A percentile compares a stretch with the other conserved stretches of the same genome.
phyloP scores from a whole-genome alignment of 2,329 filamentous ascomycete species.

The Diaporthe capsici region DNA sequence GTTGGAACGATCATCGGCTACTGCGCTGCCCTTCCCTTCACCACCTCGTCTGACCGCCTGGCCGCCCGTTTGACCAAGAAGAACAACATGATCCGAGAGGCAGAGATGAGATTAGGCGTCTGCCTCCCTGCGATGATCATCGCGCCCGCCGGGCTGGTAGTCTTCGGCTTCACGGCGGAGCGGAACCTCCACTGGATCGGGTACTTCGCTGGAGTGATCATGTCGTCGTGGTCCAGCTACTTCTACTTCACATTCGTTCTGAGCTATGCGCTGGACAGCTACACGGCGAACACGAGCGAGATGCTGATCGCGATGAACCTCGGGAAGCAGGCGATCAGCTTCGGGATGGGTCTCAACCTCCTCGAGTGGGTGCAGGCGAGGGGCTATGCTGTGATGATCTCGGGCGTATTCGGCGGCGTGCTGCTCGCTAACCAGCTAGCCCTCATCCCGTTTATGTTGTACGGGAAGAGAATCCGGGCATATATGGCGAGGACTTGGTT shows the following conservation, averaged over 20 bases:
- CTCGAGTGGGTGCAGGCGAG: slow-evolving; percentile 63
- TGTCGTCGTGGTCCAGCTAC: slow-evolving; percentile 64
- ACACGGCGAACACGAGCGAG: slow-evolving; percentile 71
- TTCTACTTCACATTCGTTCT: slow-evolving; percentile 72
- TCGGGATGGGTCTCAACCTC: slow-evolving; percentile 65
- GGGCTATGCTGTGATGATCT: slow-evolving; percentile 67
- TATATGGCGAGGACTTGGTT: slow-evolving; percentile 63
- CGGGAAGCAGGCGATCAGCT: slow-evolving; percentile 70
- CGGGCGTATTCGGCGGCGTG: slow-evolving; percentile 63
- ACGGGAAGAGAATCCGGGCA: slow-evolving; percentile 63
- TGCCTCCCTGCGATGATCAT: slow-evolving; percentile 55
- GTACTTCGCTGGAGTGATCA: slow-evolving; percentile 64
- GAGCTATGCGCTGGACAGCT: slow-evolving; percentile 72
- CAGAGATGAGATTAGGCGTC: slow-evolving; percentile 61
- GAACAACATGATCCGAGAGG: slow-evolving; percentile 62
- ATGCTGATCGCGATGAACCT: slow-evolving; percentile 73
- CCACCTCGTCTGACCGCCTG: slow-evolving; percentile 57
- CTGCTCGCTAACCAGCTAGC: slow-evolving; percentile 64
- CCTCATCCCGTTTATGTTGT: slow-evolving; percentile 64
- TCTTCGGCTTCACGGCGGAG: slow-evolving; percentile 58
- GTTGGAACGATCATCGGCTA: slow-evolving; percentile 55
- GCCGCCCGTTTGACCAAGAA: slow-evolving; percentile 59
- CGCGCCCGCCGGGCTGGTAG: slow-evolving; percentile 57
- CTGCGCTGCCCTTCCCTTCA: slow-evolving; percentile 59
- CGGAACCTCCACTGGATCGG: slow-evolving; percentile 58